phyloP scores from a whole-genome alignment of 1,139 yeast genomes.

The Suhomyces yuchorum region DNA sequence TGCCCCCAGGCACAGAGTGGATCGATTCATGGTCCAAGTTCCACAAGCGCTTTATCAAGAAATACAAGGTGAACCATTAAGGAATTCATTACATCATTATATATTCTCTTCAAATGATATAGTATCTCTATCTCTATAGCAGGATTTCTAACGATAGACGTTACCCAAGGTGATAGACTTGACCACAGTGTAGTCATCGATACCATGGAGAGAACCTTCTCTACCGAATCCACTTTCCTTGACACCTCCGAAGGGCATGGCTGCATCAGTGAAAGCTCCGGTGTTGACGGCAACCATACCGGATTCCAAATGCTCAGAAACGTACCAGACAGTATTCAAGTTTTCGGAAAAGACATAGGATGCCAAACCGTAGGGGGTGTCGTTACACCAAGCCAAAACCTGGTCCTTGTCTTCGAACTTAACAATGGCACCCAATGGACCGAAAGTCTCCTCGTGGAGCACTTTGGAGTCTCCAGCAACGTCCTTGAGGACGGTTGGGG shows the following conservation, averaged over 20 bases:
- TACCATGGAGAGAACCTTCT: conserved; percentile 76
- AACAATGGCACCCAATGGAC: conserved; percentile 82
- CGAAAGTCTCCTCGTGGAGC: conserved; percentile 79
- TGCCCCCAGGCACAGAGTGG: conserved; percentile 94
- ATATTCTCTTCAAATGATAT: conserved; percentile 1
- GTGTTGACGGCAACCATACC: conserved; percentile 85
- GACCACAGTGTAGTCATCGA: conserved; percentile 70
- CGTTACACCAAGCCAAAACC: conserved; percentile 69
- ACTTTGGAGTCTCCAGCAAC: conserved; percentile 68
- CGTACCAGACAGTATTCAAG: conserved; percentile 28
- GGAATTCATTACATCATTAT: neutral
- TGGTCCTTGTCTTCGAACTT: conserved; percentile 67
- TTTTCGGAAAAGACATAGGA: conserved; percentile 77
- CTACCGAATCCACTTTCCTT: conserved; percentile 82
- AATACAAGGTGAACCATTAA: conserved; percentile 37
- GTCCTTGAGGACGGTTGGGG: conserved; percentile 69
- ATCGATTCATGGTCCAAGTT: conserved; percentile 72
- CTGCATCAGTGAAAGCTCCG: conserved; percentile 69
- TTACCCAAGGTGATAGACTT: conserved; percentile 60
- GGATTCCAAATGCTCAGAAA: conserved; percentile 71
- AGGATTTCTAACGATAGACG: conserved; percentile 11
- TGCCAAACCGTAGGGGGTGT: conserved; percentile 71
- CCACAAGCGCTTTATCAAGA: conserved; percentile 68
- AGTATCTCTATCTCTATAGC: neutral
- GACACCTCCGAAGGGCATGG: conserved; percentile 80